Evolutionary conservation across 2,329 filamentous ascomycete species (phyloP).

Genomic region (Phaeosphaeriaceae sp.): DNA sequence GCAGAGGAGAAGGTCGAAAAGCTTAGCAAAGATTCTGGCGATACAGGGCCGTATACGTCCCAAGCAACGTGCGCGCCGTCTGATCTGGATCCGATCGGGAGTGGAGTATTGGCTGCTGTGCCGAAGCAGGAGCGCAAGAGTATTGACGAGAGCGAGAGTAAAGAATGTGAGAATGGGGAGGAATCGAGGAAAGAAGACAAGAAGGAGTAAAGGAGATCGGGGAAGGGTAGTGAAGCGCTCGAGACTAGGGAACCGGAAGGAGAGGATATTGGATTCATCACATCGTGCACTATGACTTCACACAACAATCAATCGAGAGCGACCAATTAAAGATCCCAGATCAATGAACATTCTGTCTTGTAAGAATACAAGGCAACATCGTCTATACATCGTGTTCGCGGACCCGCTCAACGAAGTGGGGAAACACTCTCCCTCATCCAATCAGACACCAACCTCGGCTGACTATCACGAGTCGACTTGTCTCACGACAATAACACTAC

Average conservation of each 20-base stretch:
- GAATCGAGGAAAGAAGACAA: background rate
- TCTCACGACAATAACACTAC: background rate
- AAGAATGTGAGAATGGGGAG: background rate
- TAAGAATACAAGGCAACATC: too few relatives aligned
- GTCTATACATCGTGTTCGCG: background rate
- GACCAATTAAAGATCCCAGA: too few relatives aligned
- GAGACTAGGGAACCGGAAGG: too few relatives aligned
- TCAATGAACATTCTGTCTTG: too few relatives aligned
- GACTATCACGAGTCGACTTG: background rate
- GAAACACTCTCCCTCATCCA: background rate
- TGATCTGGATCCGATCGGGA: conserved; percentile 44
- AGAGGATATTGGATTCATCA: too few relatives aligned
- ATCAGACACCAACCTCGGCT: background rate
- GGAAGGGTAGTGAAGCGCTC: too few relatives aligned
- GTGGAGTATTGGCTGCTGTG: conserved; percentile 35
- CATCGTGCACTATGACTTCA: too few relatives aligned
- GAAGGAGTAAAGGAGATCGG: background rate
- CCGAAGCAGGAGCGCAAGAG: conserved; percentile 4
- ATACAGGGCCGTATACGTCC: conserved; percentile 41
- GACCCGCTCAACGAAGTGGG: conserved; percentile 11
- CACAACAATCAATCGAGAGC: too few relatives aligned
- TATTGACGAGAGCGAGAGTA: background rate
- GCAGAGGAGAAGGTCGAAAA: conserved; percentile 35
- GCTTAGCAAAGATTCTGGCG: conserved; percentile 28
- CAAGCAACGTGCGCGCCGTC: conserved; percentile 41